Evolutionary conservation across 2,329 filamentous ascomycete species (phyloP).

Genomic region (Amphichorda felina): DNA sequence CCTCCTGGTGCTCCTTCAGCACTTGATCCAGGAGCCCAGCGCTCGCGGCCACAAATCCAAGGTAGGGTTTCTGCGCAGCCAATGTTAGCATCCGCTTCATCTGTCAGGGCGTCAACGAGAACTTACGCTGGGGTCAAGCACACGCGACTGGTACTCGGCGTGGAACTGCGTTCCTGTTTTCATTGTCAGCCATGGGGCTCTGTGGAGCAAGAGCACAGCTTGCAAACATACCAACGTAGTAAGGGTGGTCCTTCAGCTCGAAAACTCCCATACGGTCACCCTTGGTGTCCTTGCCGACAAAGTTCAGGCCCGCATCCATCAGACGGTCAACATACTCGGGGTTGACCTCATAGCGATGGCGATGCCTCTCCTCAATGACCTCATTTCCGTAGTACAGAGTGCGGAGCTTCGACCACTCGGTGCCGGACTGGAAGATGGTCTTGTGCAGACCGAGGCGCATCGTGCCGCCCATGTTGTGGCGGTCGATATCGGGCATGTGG

Average conservation of each 20-base stretch:
- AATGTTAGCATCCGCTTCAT: constrained; percentile 31
- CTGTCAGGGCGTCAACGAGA: constrained; percentile 27
- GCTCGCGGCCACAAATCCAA: constrained; percentile 75
- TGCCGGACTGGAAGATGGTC: constrained; percentile 62
- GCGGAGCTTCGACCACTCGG: constrained; percentile 69
- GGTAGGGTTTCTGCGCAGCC: constrained; percentile 40
- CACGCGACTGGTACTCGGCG: constrained; percentile 71
- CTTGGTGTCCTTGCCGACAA: constrained; percentile 69
- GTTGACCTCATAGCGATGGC: constrained; percentile 87
- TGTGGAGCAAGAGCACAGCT: constrained; percentile 2
- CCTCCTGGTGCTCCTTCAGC: constrained; percentile 3
- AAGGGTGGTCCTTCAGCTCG: constrained; percentile 74
- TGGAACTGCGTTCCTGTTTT: constrained; percentile 77
- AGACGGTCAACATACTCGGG: constrained; percentile 61
- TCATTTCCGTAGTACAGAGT: constrained; percentile 54
- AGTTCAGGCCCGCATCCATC: constrained; percentile 56
- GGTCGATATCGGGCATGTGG: constrained; percentile 84
- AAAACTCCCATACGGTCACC: constrained; percentile 74
- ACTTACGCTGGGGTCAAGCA: constrained; percentile 36
- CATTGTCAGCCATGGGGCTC: not conserved
- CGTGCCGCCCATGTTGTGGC: constrained; percentile 60
- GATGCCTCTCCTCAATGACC: constrained; percentile 61
- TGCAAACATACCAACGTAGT: constrained; percentile 56
- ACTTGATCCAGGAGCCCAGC: constrained; percentile 49
- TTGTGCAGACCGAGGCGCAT: constrained; percentile 74